Base-by-base conservation (phyloP, 2,329 filamentous ascomycete species). In the Aspergillus sclerotialis region DNA sequence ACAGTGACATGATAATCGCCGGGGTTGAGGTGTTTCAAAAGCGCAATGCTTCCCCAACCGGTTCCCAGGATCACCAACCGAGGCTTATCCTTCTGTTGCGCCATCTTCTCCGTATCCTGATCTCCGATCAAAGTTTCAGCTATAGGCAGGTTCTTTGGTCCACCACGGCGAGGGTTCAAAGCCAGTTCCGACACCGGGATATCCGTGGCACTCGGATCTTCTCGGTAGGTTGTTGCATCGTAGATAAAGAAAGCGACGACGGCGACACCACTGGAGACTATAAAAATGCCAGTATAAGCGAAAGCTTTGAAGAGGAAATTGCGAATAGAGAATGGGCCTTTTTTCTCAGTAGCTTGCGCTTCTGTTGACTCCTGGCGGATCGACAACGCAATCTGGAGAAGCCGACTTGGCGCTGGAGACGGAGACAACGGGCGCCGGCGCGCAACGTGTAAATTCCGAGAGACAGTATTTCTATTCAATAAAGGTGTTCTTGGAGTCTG, bases 1-100 rank as follows among this genome's bases (percentile, higher is more conserved):
- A 98, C 83, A 4, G 90, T 96, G 47, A 98, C 82, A 61, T 98
- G 89, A 57, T 95, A 98, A 50, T 95, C 86, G 9, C 89, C 86
- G 0, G 88, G 82, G 42, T 90, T 84, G 43, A 98, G 65, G 42
- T 86, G 82, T 67, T 98, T 98, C 48, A 98, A 67, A 39, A 98
- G 68, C 4, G 90, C 86, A 40, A 98, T 84, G 51, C 87, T 87
- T 35, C 89, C 92, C 92, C 92, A 98, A 28, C 92, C 92, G 11
- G 89, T 89, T 13, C 92, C 92, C 21, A 98, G 65, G 38, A 98
- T 84, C 26, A 98, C 92, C 50, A 98, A 68, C 53, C 84, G 85
- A 4, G 92, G 92, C 68, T 98, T 98, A 54, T 89, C 76, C 64
- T 87, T 92, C 58, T 81, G 77, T 32, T 67, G 71, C 43, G 70